Evolutionary conservation across 2,329 filamentous ascomycete species (phyloP).

Genomic region (Aspergillus unguis): DNA sequence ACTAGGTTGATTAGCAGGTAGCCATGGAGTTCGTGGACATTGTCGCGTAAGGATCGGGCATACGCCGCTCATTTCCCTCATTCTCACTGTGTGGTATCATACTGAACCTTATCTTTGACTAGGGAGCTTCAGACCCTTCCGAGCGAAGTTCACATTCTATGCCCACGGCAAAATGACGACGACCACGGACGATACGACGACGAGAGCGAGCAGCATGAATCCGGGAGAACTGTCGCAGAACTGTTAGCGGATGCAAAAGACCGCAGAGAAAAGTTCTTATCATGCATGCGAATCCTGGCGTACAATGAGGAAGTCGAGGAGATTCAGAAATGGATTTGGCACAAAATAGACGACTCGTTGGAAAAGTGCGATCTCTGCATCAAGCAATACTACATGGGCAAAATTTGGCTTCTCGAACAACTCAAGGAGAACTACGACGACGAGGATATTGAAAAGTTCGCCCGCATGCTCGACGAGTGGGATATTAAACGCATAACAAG

Average conservation of each 20-base stretch:
- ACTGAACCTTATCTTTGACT: constrained; percentile 13
- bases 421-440: constrained; percentile 56
- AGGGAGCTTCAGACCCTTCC: constrained; percentile 46
- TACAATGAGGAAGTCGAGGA: constrained; percentile 60
- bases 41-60: constrained; percentile 35
- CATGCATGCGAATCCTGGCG: constrained; percentile 66
- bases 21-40: constrained; percentile 42
- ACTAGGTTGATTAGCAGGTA: constrained; percentile 12
- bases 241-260: constrained; percentile 55
- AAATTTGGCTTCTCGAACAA: constrained; percentile 60
- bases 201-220: constrained; percentile 48
- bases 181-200: constrained; percentile 65
- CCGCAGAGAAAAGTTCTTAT: constrained; percentile 62
- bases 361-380: constrained; percentile 67
- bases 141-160: constrained; percentile 61
- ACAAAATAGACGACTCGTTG: constrained; percentile 57
- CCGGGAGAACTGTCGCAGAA: constrained; percentile 31
- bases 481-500: constrained; percentile 61
- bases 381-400: constrained; percentile 68
- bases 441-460: constrained; percentile 49
- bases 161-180: constrained; percentile 61
- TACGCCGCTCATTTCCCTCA: not conserved
- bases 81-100: constrained; percentile 1
- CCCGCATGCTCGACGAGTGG: constrained; percentile 55
- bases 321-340: constrained; percentile 59